These are phyloP conservation scores for Carex sylvatica DNA, from an alignment of 202 grass and related monocot species.

Conservation along the genomic window DNA sequence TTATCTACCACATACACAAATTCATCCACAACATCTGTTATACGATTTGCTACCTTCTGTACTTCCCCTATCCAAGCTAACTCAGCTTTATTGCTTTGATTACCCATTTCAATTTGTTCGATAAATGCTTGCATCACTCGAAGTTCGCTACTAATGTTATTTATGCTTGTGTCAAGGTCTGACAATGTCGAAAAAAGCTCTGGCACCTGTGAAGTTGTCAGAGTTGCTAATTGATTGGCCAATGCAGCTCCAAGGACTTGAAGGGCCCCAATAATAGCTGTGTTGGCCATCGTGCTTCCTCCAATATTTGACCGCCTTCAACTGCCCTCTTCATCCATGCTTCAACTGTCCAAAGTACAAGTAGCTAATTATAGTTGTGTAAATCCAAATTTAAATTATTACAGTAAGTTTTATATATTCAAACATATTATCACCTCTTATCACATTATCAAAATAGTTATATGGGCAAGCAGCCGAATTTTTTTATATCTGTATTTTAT, in stretches of 20 bases:
- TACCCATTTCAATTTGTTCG: neutral
- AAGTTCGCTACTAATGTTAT: constrained; percentile 29
- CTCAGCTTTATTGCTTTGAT: constrained; percentile 2
- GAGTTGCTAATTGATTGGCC: neutral
- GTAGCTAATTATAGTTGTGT: too few species aligned
- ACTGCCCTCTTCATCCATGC: neutral
- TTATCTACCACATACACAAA: constrained; percentile 31
- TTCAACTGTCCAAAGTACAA: too few species aligned
- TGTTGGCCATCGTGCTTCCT: neutral
- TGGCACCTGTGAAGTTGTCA: neutral
- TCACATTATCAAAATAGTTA: too few species aligned
- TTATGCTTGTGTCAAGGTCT: constrained; percentile 29
- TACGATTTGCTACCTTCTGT: constrained; percentile 35
- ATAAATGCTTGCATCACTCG: constrained; percentile 35
- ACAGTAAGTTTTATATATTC: too few species aligned
- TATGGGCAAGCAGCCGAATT: too few species aligned
- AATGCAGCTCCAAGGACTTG: neutral
- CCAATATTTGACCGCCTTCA: neutral
- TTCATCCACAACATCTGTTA: constrained; percentile 42
- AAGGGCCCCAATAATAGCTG: constrained; percentile 14
- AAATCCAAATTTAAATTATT: too few species aligned
- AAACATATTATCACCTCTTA: too few species aligned
- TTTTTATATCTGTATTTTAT: too few species aligned
- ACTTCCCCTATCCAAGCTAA: constrained; percentile 34
- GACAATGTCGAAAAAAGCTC: neutral